Base-by-base conservation (phyloP, 2,329 filamentous ascomycete genomes). In the Arachnomyces sp. region DNA sequence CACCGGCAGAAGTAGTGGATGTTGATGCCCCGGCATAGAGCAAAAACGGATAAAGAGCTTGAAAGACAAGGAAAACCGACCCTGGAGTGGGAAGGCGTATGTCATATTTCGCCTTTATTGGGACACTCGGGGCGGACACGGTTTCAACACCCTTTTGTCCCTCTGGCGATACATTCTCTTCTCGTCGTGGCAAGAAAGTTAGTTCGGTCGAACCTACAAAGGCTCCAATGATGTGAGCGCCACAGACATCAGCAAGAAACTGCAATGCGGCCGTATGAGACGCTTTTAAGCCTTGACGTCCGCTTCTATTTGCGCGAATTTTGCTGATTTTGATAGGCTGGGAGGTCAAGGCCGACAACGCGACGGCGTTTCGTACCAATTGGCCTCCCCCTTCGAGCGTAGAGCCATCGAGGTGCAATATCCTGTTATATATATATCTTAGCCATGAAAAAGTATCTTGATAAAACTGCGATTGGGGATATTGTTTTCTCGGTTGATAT, bases 301-400 rank as follows among this genome's bases (percentile, higher is more conserved):
- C 66, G 2, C 38, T 49, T 53, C 45, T 64, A 18, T 70, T 75
- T 20, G 68, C 76, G 6, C 77, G 71, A 40, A 80, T 74, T 43
- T 71, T 56, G 31, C 60, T 62, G 46, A 80, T 71, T 16, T 59
- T 60, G 36, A 80, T 57, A 1, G 74, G 66, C 1, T 56, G 66
- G 15, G 55, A 54, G 4, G 70, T 75, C 12, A 80, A 61, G 4
- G 72, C 69, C 1, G 76, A 73, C 2, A 80, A 58, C 11, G 70
- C 68, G 7, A 78, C 49, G 2, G 75, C 73, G 38, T 75, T 68
- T 15, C 77, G 74, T 32, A 79, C 62, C 2, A 81, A 64, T 54
- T 81, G 77, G 11, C 77, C 77, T 17, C 77, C 77, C 30, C 76
- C 77, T 66, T 81, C 76, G 14, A 79, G 69, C 2, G 68, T 76